These are phyloP conservation scores for Psilocybe subaeruginosa DNA, from an alignment of 768 basidiomycete species.

Conservation along the genomic window DNA sequence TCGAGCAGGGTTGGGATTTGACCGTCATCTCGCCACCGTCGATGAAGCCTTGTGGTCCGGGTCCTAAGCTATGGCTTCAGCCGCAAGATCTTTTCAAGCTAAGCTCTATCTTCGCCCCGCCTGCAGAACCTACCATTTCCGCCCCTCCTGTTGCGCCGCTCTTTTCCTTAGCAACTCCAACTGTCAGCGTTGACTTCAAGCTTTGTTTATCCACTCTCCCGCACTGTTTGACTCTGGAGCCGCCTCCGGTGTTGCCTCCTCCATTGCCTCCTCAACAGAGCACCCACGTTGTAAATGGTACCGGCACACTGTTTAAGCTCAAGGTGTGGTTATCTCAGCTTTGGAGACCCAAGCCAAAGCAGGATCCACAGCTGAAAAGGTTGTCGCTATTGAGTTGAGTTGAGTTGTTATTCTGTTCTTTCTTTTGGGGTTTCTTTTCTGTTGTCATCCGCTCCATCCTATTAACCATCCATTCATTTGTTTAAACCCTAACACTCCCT, in stretches of 20 bases:
- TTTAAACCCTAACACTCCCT: neutral
- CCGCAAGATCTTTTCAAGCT: conserved; percentile 15
- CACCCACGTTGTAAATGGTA: conserved; percentile 12
- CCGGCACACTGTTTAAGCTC: conserved; percentile 18
- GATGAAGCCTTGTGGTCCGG: conserved; percentile 15
- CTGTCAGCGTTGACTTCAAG: neutral
- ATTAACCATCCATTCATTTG: neutral
- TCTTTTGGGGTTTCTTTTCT: neutral
- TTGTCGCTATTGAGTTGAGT: conserved; percentile 6
- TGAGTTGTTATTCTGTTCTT: neutral
- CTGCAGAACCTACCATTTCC: neutral
- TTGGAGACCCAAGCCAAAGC: conserved; percentile 18
- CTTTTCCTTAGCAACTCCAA: neutral
- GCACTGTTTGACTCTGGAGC: neutral
- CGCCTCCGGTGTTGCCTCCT: neutral
- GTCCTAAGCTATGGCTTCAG: conserved; percentile 19
- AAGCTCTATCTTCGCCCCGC: neutral
- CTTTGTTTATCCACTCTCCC: neutral
- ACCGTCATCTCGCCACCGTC: conserved; percentile 11
- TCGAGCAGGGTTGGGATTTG: conserved; percentile 18
- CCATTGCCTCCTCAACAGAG: neutral
- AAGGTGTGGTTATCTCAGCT: conserved; percentile 20
- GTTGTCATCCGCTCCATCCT: neutral
- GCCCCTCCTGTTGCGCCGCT: neutral
- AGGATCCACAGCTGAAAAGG: conserved; percentile 2